Base-by-base conservation (phyloP, 148 eudicot species). In the Vaccinium darrowii region DNA sequence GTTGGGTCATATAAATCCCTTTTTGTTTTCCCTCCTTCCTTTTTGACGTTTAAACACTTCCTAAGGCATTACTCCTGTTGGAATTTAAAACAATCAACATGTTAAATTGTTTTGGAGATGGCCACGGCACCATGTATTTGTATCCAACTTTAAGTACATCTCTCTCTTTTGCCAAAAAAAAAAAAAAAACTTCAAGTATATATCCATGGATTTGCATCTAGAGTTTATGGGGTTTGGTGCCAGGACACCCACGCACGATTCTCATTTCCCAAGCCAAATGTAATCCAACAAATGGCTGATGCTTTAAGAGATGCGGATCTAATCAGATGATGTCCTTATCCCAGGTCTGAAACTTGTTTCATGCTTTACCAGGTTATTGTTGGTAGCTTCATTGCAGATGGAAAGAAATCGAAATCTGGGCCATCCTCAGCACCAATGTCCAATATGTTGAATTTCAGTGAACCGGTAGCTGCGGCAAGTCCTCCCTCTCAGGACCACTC, bases 351-450 rank as follows among this genome's bases (percentile, higher is more conserved):
- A 78, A 33, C 76, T 36, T 86, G 23, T 77, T 75, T 27, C 73
- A 57, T 73, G 86, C 52, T 18, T 84, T 78, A 10, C 82, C 91
- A 95, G 99, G 93, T 96, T 57, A 88, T 97, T 6, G 96, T 94
- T 49, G 99, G 98, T 27, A 97, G 98, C 93, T 95, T 95, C 87
- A 89, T 95, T 79, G 93, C 94, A 10, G 95, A 94, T 30, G 94
- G 93, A 67, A 95, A 95, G 79, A 97, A 93, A 84, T 86, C 92
- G 8, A 97, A 95, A 88, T 89, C 93, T 36, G 90, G 90, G 88
- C 94, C 92, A n/a, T 81, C 98, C 83, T 51, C 93, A 52, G 81
- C 93, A 72, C 88, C 87, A 23, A 84, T 91, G 63, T 80, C 94
- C 19, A 87, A 90, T 85, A 88, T 88, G 89, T 78, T 88, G 69